These are phyloP conservation scores for Scedosporium dehoogii DNA, from an alignment of 2,329 filamentous ascomycete genomes.

Conservation along the genomic window DNA sequence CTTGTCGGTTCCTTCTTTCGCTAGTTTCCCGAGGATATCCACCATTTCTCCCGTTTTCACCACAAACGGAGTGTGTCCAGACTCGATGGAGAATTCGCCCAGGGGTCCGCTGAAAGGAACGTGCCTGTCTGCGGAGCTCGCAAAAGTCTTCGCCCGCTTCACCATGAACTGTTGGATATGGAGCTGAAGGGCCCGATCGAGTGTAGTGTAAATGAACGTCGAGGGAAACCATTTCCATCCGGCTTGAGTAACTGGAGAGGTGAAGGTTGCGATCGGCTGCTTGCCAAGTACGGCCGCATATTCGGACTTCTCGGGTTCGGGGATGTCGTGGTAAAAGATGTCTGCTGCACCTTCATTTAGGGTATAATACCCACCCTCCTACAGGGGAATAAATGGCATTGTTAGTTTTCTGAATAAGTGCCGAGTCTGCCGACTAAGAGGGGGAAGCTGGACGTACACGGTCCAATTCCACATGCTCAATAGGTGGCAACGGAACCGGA, in stretches of 20 bases:
- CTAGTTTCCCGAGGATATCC: too few relatives aligned
- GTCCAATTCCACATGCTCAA: neutral
- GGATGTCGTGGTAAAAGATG: conserved; percentile 6
- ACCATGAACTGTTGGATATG: neutral
- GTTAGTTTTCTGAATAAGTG: neutral
- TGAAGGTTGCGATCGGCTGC: neutral
- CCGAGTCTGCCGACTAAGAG: too few relatives aligned
- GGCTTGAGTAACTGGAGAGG: neutral
- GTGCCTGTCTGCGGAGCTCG: neutral
- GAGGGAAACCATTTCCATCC: neutral
- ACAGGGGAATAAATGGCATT: neutral
- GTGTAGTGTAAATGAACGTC: neutral
- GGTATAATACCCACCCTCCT: neutral
- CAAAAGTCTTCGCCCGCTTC: neutral
- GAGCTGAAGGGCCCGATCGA: neutral
- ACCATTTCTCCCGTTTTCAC: conserved; percentile 1
- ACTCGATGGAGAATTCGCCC: neutral
- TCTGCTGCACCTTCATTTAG: neutral
- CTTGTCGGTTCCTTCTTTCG: too few relatives aligned
- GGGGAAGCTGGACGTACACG: neutral
- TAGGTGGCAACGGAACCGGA: neutral
- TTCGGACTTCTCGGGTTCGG: neutral
- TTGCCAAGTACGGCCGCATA: neutral
- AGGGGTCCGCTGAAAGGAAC: neutral
- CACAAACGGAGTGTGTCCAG: neutral